These are phyloP conservation scores for Diaporthe eres DNA, from an alignment of 2,329 filamentous ascomycete genomes.

Conservation along the genomic window DNA sequence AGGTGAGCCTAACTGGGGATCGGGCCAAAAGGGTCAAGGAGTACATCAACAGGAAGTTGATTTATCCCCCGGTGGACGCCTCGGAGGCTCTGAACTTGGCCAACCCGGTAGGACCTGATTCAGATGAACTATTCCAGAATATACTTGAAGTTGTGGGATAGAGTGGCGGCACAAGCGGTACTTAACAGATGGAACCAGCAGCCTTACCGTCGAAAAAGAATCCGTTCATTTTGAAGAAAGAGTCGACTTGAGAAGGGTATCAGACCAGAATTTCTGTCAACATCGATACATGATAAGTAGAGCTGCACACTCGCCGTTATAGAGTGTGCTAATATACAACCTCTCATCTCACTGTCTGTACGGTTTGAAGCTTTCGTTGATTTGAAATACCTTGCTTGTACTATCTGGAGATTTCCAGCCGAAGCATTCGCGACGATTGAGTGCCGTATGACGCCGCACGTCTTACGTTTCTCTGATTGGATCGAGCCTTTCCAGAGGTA, in stretches of 20 bases:
- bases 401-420: too few species aligned
- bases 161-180: neutral
- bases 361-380: too few species aligned
- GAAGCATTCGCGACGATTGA: too few species aligned
- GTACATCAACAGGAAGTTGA: constrained; percentile 4
- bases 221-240: too few species aligned
- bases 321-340: neutral
- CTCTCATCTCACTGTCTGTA: neutral
- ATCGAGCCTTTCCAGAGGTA: neutral
- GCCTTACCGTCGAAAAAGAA: too few species aligned
- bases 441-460: too few species aligned
- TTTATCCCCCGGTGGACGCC: constrained; percentile 1
- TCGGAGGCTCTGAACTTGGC: neutral
- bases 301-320: too few species aligned
- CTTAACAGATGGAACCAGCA: too few species aligned
- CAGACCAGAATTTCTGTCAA: too few species aligned
- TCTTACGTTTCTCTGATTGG: neutral
- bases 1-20: neutral
- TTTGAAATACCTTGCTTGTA: neutral
- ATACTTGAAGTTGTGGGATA: neutral
- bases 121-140: neutral
- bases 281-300: neutral
- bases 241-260: too few species aligned
- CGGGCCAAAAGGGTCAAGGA: constrained; percentile 12
- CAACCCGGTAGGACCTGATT: constrained; percentile 2